Base-by-base conservation (phyloP, 805 yeast genomes). In the Candida coleopterorum region DNA sequence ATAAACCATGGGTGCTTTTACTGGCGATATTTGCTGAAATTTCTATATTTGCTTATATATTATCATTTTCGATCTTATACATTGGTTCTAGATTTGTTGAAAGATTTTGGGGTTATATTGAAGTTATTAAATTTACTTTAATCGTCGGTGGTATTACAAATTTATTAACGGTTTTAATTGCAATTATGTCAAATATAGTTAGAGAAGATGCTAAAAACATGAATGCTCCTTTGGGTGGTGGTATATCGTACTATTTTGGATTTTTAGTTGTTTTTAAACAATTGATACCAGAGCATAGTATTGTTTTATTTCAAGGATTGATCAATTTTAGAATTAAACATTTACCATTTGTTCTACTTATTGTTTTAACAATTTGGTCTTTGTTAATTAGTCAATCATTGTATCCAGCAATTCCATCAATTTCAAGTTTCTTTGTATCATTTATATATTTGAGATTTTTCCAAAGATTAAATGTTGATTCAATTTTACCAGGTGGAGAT, bases 361-460 rank as follows among this genome's bases (percentile, higher is more conserved):
- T 48, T 9, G 42, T 71, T 3, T 58, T 73, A 21, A 22, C 42
- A 10, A 15, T 52, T 6, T 63, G 70, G 70, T 64, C 71, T 1
- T 8, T 55, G n/a, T 24, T 58, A 2, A 39, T 61, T 7, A 45
- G 52, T 28, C 37, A 59, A 14, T 55, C 70, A 7, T 49, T 67
- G 17, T 66, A 71, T 42, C 82, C 85, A 33, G 61, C 71, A 27
- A 45, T 81, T 5, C 86, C 86, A 10, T 62, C 79, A 6, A 59
- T 59, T 15, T 60, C 63, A 16, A 77, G 81, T 32, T 87, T 89
- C 48, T 58, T 85, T 33, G 63, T 77, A 2, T 68, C 89, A 12
- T 89, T 90, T 85, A 53, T 62, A 32, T 90, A 87, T 54, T 67
- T 89, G 47, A 72, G 97, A 46, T 89, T 86, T 57, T 79, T 63